Evolutionary conservation across 306 rosid genomes (phyloP).

Genomic region (Trifolium fragiferum): DNA sequence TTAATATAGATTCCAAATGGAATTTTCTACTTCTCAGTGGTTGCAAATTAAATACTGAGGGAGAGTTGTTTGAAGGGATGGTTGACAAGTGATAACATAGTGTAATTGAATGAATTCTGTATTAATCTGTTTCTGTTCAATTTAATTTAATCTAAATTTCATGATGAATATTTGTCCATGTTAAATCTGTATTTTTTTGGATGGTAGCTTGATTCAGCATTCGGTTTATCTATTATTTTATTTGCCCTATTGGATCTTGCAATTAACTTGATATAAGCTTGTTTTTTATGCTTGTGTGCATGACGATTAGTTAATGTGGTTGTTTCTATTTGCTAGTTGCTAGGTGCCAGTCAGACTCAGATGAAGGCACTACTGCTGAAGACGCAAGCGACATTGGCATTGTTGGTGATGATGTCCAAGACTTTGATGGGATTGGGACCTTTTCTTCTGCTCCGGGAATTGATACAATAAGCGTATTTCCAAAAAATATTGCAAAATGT

Average conservation of each 20-base stretch:
- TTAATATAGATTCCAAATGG: slow-evolving; percentile 14
- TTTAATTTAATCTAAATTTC: not conserved
- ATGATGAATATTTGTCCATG: not conserved
- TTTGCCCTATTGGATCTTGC: not conserved
- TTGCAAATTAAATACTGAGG: not conserved
- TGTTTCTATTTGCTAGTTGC: slow-evolving; percentile 61
- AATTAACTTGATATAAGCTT: not conserved
- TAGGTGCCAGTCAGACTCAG: slow-evolving; percentile 69
- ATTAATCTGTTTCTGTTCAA: not conserved
- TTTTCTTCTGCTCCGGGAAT: slow-evolving; percentile 78
- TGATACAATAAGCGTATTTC: slow-evolving; percentile 73
- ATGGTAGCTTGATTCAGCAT: not conserved
- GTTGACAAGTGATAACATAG: not conserved
- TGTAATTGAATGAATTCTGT: not conserved
- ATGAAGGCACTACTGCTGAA: slow-evolving; percentile 53
- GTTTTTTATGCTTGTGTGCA: slow-evolving; percentile 21
- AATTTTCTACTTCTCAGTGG: slow-evolving; percentile 1
- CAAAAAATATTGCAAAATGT: slow-evolving; percentile 76
- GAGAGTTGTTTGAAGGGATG: slow-evolving; percentile 12
- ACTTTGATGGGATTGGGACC: slow-evolving; percentile 59
- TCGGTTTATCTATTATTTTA: not conserved
- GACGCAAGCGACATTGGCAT: slow-evolving; percentile 76
- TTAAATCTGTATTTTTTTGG: not conserved
- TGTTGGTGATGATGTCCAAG: slow-evolving; percentile 77
- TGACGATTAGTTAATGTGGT: slow-evolving; percentile 9